phyloP scores from a whole-genome alignment of 163 green algal species.

The Scenedesmus sp. region DNA sequence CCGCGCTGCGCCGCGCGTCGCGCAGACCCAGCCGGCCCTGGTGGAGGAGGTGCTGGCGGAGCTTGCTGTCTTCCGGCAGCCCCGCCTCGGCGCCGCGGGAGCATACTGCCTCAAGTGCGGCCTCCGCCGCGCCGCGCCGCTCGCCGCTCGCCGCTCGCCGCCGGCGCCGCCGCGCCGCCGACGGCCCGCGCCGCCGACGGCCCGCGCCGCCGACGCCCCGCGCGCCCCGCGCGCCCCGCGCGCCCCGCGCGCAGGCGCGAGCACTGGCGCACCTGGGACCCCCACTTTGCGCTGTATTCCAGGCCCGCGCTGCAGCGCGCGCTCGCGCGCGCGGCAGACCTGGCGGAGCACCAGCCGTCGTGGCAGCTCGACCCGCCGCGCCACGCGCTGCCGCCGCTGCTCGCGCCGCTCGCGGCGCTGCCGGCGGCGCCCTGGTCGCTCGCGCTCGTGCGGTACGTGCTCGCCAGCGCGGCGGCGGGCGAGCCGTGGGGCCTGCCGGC shows the following conservation, averaged over 20 bases:
- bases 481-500: constrained; percentile 26
- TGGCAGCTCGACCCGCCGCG: constrained; percentile 23
- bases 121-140: too few relatives aligned
- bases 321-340: not conserved
- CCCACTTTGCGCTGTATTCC: constrained; percentile 35
- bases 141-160: not conserved
- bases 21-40: not conserved
- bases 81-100: constrained; percentile 8
- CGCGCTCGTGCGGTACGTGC: constrained; percentile 13
- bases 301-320: constrained; percentile 1
- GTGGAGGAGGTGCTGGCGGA: constrained; percentile 23
- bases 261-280: constrained; percentile 12
- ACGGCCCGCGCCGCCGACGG: too few relatives aligned
- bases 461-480: constrained; percentile 18
- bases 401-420: not conserved
- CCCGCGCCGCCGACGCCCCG: too few relatives aligned
- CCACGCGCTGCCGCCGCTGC: not conserved
- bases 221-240: too few relatives aligned
- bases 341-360: constrained; percentile 18
- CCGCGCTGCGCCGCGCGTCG: not conserved
- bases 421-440: not conserved
- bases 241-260: too few relatives aligned
- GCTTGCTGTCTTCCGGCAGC: constrained; percentile 38
- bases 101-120: constrained; percentile 41
- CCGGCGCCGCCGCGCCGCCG: not conserved